phyloP scores from a whole-genome alignment of 2,329 filamentous ascomycete species.

The Sordariomycetes sp. region DNA sequence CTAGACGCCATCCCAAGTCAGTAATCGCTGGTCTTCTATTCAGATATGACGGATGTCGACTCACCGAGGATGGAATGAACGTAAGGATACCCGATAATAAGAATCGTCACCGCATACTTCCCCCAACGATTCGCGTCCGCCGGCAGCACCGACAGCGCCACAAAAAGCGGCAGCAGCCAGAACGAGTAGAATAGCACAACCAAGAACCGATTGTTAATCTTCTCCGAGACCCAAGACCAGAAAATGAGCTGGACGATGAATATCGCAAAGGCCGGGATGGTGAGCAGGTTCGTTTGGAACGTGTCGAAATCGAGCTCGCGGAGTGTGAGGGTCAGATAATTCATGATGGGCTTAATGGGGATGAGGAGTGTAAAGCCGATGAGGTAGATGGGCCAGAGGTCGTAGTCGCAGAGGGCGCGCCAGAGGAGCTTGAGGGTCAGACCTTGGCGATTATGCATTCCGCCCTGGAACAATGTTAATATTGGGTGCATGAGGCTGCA shows the following conservation, averaged over 20 bases:
- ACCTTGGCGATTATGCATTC: conserved; percentile 47
- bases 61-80: conserved; percentile 8
- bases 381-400: conserved; percentile 42
- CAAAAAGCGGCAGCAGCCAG: conserved; percentile 39
- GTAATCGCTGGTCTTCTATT: conserved; percentile 5
- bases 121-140: conserved; percentile 17
- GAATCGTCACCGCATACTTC: conserved; percentile 14
- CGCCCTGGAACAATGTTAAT: conserved; percentile 15
- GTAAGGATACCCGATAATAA: conserved; percentile 19
- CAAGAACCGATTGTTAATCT: conserved; percentile 24
- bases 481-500: background rate
- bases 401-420: conserved; percentile 38
- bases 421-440: conserved; percentile 35
- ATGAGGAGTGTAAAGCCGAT: conserved; percentile 33
- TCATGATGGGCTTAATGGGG: conserved; percentile 27
- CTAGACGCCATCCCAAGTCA: conserved; percentile 18
- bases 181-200: conserved; percentile 29
- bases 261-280: conserved; percentile 29
- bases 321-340: conserved; percentile 40
- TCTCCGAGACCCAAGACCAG: conserved; percentile 31
- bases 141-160: conserved; percentile 23
- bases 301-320: conserved; percentile 34
- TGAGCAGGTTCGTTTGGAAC: conserved; percentile 41
- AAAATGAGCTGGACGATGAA: conserved; percentile 25
- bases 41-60: background rate